Base-by-base conservation (phyloP, 345 rosid species). In the Turritis glabra region DNA sequence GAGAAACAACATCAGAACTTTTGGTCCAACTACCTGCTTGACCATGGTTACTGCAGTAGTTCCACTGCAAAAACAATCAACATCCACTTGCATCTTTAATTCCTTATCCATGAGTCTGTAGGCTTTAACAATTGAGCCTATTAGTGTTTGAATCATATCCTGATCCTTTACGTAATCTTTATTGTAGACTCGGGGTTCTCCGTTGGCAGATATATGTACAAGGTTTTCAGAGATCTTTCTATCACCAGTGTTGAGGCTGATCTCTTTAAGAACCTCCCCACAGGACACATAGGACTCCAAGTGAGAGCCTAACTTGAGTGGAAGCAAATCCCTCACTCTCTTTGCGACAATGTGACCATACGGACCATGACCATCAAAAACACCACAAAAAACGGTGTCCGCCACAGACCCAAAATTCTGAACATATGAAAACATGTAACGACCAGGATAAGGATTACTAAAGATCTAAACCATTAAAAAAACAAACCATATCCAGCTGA, bases 281-380 rank as follows among this genome's bases (percentile, higher is more conserved):
- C 82, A 72, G 17, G 88, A 79, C 19, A 74, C 44, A 70, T 68
- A 84, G 30, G 85, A 86, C 65, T 92, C 91, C 88, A 92, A 86
- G 14, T 88, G 84, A 73, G 98, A 79, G 68, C 84, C 85, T 81
- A 96, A 64, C 71, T 85, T 90, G 56, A 82, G 78, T 11, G 99
- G 99, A 82, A 96, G 98, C 71, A 84, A 81, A 79, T 96, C 99
- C 79, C 99, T 84, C 72, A 96, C 99, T 82, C 87, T 88, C 79
- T 79, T 96, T 15, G 99, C 97, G 29, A 92, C 96, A 91, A 89
- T 61, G 75, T 96, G 98, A 74, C 99, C 99, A 52, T 80, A 87
- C 0, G 99, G 99, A 44, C 99, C 99, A 35, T 96, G 99, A 4
- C 99, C 99, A 86, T 96, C 99, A 77, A 96, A 96, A 18, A 96